These are phyloP conservation scores for Starmerella ratchasimensis DNA, from an alignment of 805 yeast genomes.

Conservation along the genomic window DNA sequence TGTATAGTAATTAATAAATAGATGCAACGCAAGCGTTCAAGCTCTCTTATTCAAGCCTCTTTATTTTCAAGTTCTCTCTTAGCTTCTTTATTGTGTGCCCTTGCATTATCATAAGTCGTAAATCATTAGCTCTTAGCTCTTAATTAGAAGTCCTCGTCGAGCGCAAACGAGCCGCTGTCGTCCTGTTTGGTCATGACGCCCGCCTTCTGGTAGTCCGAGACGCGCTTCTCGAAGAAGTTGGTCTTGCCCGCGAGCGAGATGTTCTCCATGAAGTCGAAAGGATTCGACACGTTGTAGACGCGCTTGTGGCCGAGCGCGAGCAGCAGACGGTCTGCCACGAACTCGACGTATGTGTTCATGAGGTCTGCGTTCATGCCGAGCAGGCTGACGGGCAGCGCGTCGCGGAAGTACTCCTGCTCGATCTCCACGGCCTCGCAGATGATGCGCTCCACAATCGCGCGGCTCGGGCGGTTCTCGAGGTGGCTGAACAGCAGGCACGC, in stretches of 20 bases:
- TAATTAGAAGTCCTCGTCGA: constrained; percentile 83
- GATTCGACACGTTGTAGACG: constrained; percentile 75
- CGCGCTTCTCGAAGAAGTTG: constrained; percentile 97
- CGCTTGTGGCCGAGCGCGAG: constrained; percentile 85
- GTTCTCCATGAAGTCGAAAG: constrained; percentile 98
- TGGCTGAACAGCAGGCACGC: constrained; percentile 93
- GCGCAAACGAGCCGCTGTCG: constrained; percentile 44
- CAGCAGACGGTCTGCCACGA: constrained; percentile 89
- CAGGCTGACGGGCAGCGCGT: constrained; percentile 84
- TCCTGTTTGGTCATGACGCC: constrained; percentile 85
- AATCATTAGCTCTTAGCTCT: not conserved
- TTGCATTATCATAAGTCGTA: not conserved
- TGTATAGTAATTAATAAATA: not conserved
- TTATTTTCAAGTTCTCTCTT: no score
- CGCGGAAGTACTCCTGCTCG: constrained; percentile 88
- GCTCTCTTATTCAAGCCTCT: not conserved
- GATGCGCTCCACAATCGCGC: constrained; percentile 64
- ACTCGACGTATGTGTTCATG: constrained; percentile 97
- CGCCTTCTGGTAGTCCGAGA: constrained; percentile 96
- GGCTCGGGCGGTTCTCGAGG: constrained; percentile 75
- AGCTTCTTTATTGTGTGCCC: no score
- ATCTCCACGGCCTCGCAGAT: constrained; percentile 90
- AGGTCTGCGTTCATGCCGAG: constrained; percentile 88
- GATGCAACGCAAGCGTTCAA: not conserved
- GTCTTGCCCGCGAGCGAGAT: constrained; percentile 97